Percentiles rank a stretch among this genome's conserved stretches.
Evolutionary conservation across 2,329 filamentous ascomycete genomes (phyloP).

Genomic region (Penicillium sp.): DNA sequence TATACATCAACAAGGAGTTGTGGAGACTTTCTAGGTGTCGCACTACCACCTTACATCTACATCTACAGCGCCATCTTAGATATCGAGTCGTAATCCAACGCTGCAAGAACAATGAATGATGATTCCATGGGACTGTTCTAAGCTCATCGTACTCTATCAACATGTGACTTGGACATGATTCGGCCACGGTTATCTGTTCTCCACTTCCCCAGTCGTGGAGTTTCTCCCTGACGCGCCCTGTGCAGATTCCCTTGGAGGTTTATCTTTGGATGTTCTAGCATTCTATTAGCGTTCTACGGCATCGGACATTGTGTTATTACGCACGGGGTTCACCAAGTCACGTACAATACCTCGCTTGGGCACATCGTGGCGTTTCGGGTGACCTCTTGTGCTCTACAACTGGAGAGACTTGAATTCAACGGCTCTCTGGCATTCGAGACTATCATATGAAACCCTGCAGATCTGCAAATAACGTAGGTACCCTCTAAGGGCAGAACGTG

Average conservation of each 20-base stretch:
- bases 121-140: too few relatives aligned
- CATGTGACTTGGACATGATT: neutral
- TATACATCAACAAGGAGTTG: conserved; percentile 8
- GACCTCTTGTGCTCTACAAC: neutral
- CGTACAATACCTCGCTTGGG: neutral
- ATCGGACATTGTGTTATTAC: neutral
- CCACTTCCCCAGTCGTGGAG: conserved; percentile 1
- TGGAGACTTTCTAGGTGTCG: neutral
- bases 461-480: neutral
- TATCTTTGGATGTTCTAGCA: neutral
- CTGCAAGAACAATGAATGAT: neutral
- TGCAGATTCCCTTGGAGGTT: neutral
- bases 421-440: neutral
- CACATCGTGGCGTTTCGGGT: conserved; percentile 9
- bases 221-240: neutral
- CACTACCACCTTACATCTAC: neutral
- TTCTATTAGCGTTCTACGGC: neutral
- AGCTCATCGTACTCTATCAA: neutral
- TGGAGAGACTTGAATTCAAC: neutral
- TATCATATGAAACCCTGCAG: neutral
- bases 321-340: neutral
- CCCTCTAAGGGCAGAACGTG: neutral
- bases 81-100: neutral
- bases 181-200: conserved; percentile 1
- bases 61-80: neutral